phyloP scores from a whole-genome alignment of 2,329 filamentous ascomycete species.

The Alternaria rosae region DNA sequence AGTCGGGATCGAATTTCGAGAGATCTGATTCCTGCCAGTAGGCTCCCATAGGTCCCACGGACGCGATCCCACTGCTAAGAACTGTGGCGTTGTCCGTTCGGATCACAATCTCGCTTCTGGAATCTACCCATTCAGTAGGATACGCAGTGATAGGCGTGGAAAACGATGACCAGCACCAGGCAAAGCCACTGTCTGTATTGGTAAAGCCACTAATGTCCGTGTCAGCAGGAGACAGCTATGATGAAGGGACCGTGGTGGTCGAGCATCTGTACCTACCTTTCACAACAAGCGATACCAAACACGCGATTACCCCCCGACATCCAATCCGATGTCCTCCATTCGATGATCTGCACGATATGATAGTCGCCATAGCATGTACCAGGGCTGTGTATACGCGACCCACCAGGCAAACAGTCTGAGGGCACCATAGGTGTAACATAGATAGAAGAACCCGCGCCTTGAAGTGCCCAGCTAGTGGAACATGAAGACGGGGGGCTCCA shows the following conservation, averaged over 20 bases:
- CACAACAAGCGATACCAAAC: background rate
- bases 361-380: background rate
- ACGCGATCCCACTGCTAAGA: background rate
- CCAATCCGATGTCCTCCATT: background rate
- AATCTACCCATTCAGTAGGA: too few relatives aligned
- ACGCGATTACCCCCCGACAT: background rate
- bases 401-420: background rate
- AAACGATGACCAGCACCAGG: background rate
- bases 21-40: background rate
- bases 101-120: too few relatives aligned
- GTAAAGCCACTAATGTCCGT: background rate
- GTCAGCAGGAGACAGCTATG: background rate
- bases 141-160: background rate
- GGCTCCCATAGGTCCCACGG: background rate
- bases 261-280: background rate
- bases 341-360: background rate
- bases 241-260: too few relatives aligned
- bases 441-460: too few relatives aligned
- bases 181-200: background rate
- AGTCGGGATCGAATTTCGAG: background rate
- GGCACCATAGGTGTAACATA: too few relatives aligned
- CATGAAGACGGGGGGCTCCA: too few relatives aligned
- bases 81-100: background rate
- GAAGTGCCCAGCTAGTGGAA: too few relatives aligned
- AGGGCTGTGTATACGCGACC: background rate